These are phyloP conservation scores for Cardamine occulta DNA, from an alignment of 345 rosid species.

Conservation along the genomic window DNA sequence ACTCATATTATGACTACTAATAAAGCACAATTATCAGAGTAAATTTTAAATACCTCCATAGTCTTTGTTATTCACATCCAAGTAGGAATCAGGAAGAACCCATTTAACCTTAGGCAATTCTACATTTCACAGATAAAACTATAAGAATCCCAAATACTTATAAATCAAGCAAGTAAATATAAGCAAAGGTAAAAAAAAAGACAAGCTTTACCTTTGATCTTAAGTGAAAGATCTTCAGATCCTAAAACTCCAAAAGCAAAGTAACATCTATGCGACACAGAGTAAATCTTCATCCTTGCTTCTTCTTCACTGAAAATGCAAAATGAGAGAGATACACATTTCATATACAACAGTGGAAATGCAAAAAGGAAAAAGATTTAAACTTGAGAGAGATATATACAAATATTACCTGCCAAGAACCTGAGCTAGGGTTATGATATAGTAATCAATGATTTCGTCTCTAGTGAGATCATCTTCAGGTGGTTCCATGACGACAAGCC, in stretches of 20 bases:
- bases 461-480: conserved; percentile 68
- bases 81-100: conserved; percentile 96
- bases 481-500: conserved; percentile 81
- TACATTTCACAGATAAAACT: conserved; percentile 23
- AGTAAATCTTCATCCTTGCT: conserved; percentile 82
- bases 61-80: conserved; percentile 82
- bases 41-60: conserved; percentile 63
- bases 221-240: conserved; percentile 61
- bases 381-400: too few relatives aligned
- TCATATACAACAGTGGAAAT: too few relatives aligned
- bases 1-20: neutral
- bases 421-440: conserved; percentile 69
- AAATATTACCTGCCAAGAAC: conserved; percentile 66
- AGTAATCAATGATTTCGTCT: conserved; percentile 77
- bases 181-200: neutral
- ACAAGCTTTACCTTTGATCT: conserved; percentile 65
- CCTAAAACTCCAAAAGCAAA: conserved; percentile 88
- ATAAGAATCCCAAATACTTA: neutral
- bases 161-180: neutral
- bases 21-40: neutral
- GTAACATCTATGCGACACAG: conserved; percentile 73
- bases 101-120: conserved; percentile 78
- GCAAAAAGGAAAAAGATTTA: too few relatives aligned
- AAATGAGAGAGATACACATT: neutral
- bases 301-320: conserved; percentile 65